Conservation (phyloP, 805 yeast species). For the Maudiozyma serrabonitensis region DNA sequence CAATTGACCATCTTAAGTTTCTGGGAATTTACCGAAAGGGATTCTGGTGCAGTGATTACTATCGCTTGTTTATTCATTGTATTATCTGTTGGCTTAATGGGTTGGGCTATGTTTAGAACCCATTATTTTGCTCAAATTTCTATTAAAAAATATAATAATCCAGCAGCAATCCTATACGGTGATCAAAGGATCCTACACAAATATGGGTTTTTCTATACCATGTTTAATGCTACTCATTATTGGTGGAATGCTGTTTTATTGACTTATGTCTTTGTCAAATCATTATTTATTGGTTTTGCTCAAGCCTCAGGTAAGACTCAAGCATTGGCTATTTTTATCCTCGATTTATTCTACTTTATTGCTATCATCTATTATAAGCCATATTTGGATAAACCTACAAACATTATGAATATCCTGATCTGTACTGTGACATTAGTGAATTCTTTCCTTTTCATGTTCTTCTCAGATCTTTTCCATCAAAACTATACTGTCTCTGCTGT, state of each 20-base stretch:
- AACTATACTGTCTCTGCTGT: constrained; percentile 68
- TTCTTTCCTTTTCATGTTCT: constrained; percentile 77
- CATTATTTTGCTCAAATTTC: constrained; percentile 54
- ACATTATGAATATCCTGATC: constrained; percentile 63
- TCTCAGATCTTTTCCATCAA: constrained; percentile 76
- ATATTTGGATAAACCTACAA: constrained; percentile 74
- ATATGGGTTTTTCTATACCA: constrained; percentile 83
- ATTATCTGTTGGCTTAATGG: constrained; percentile 48
- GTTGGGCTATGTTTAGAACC: constrained; percentile 60
- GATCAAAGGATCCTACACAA: constrained; percentile 61
- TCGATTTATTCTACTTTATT: constrained; percentile 63
- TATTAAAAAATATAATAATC: constrained; percentile 51
- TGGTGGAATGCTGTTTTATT: constrained; percentile 73
- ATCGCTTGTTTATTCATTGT: constrained; percentile 65
- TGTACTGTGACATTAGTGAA: constrained; percentile 65
- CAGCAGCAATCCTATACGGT: constrained; percentile 83
- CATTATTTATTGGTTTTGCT: constrained; percentile 65
- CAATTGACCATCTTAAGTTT: constrained; percentile 69
- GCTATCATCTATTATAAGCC: constrained; percentile 59
- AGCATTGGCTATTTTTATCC: constrained; percentile 61
- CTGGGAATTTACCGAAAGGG: constrained; percentile 77
- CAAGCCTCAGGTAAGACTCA: constrained; percentile 79
- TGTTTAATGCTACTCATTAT: constrained; percentile 71
- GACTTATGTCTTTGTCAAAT: constrained; percentile 53
- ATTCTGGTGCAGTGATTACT: constrained; percentile 83